Base-by-base conservation (phyloP, 2,329 filamentous ascomycete genomes). In the Metarhizium guizhouense region DNA sequence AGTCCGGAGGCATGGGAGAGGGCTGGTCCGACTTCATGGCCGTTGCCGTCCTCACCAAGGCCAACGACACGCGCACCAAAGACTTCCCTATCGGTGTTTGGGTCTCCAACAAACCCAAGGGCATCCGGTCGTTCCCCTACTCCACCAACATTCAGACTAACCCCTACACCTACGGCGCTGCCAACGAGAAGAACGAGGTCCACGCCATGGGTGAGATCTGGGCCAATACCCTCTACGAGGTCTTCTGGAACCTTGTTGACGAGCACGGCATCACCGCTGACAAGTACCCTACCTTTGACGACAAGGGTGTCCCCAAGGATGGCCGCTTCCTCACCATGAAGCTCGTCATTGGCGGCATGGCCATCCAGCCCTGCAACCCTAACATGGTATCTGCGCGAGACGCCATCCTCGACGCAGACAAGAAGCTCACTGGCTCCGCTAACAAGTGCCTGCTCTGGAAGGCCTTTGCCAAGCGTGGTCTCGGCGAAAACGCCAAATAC, bases 11-110 rank as follows among this genome's bases (percentile, higher is more conserved):
- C 43, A 81, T 83, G 80, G 79, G 79, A 38, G 80, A 83, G 56
- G 80, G 80, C 42, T 83, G 80, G 80, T 69, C 74, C 55, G 80
- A 83, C 59, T 80, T 82, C 66, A 77, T 76, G 67, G 79, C 79
- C 5, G 76, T 74, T 0, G 76, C 78, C 4, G 70, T 81, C 57
- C 72, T 74, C 52, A 62, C 79, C 56, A 76, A 77, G 67, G 50
- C 70, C 3, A 58, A 57, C 14, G 76, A 81, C 63, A 80, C 73
- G 6, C 70, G 77, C 48, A 58, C 56, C 4, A 76, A 65, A 2
- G 67, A 78, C 65, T 80, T 78, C 62, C 57, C 72, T 10, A 72
- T 82, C 65, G 80, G 76, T 7, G 72, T 71, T 30, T 83, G 79
- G 78, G 70, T 80, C 3, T 65, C 65, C 57, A 73, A 74, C 61